phyloP scores from a whole-genome alignment of 805 yeast genomes.

The Candida tammaniensis region DNA sequence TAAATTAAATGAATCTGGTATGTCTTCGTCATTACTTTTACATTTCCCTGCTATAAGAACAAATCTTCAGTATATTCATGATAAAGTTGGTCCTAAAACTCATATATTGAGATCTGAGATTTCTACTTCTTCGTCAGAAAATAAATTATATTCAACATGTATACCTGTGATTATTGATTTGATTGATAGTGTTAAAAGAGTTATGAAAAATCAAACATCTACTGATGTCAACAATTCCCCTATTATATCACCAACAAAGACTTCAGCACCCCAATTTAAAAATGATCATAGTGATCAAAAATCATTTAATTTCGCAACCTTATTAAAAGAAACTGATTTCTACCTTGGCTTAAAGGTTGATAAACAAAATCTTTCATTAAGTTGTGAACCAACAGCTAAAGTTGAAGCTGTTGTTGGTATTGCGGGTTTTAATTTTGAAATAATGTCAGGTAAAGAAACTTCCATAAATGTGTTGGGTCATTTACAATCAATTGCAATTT shows the following conservation, averaged over 20 bases:
- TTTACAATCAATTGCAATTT: constrained; percentile 58
- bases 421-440: constrained; percentile 59
- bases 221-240: not conserved
- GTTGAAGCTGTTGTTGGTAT: constrained; percentile 82
- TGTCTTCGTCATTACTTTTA: constrained; percentile 53
- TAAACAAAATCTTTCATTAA: constrained; percentile 69
- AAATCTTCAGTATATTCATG: constrained; percentile 50
- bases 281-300: too few relatives aligned
- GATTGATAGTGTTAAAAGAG: constrained; percentile 44
- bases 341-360: constrained; percentile 63
- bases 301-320: constrained; percentile 18
- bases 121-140: constrained; percentile 66
- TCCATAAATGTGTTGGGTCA: constrained; percentile 43
- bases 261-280: too few relatives aligned
- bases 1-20: constrained; percentile 32
- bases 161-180: constrained; percentile 74
- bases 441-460: constrained; percentile 49
- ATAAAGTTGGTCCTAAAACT: constrained; percentile 31
- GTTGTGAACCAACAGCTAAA: constrained; percentile 93
- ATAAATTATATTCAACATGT: constrained; percentile 67
- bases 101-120: constrained; percentile 53
- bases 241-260: too few relatives aligned
- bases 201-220: constrained; percentile 31
- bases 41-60: constrained; percentile 75
- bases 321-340: constrained; percentile 57